These are phyloP conservation scores for Ceratocystis harringtonii DNA, from an alignment of 2,329 filamentous ascomycete genomes.

Conservation along the genomic window DNA sequence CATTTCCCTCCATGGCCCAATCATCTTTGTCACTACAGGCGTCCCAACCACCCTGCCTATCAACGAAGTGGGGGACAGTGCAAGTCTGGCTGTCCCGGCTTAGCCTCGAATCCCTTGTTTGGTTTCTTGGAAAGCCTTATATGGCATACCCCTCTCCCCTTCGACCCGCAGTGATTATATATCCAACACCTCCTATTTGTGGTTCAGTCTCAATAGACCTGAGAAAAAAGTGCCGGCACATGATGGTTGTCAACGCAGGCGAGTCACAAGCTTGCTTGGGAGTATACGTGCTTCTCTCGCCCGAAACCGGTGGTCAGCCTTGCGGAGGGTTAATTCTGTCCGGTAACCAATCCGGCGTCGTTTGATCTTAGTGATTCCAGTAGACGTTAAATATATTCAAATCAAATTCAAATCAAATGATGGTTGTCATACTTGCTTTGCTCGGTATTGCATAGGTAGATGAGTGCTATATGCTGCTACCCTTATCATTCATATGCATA, in stretches of 20 bases:
- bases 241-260: background rate
- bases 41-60: background rate
- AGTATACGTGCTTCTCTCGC: too few species aligned
- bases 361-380: too few species aligned
- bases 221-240: background rate
- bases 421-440: background rate
- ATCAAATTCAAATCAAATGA: too few species aligned
- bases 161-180: background rate
- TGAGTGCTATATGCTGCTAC: background rate
- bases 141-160: background rate
- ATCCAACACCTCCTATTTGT: conserved; percentile 6
- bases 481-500: background rate
- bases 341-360: too few species aligned
- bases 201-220: background rate
- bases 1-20: background rate
- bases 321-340: too few species aligned
- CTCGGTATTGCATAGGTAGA: background rate
- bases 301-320: too few species aligned
- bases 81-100: background rate
- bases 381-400: too few species aligned
- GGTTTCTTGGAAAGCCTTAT: background rate
- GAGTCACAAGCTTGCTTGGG: too few species aligned
- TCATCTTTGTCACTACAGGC: background rate
- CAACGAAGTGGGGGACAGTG: background rate
- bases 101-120: background rate